A percentile compares a stretch with the other conserved stretches of the same genome.
Conservation (phyloP, 192 early-diverging fungal genomes). For the Dispira simplex region DNA sequence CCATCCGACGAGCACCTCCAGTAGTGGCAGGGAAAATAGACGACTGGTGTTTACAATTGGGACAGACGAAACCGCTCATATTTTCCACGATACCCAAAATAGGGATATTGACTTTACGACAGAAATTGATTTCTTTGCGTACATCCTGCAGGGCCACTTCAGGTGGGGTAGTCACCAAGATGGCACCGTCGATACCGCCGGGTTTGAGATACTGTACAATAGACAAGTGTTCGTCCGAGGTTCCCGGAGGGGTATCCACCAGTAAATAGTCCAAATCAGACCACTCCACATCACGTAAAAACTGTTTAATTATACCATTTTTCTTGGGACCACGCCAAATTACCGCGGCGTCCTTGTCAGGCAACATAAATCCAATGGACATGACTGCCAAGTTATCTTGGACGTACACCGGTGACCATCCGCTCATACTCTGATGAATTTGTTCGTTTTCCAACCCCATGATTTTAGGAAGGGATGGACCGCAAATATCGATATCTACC, state of each 20-base stretch:
- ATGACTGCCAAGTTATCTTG: constrained; percentile 71
- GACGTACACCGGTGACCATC: constrained; percentile 70
- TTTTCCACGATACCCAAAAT: constrained; percentile 94
- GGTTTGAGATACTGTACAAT: constrained; percentile 63
- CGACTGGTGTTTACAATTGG: constrained; percentile 62
- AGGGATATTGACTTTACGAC: constrained; percentile 68
- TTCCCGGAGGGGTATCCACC: constrained; percentile 94
- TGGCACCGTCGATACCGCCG: constrained; percentile 68
- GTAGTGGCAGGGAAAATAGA: constrained; percentile 62
- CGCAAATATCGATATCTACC: constrained; percentile 93
- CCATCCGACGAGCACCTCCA: constrained; percentile 52
- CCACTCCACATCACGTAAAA: constrained; percentile 93
- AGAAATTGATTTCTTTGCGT: constrained; percentile 92
- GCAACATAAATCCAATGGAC: constrained; percentile 89
- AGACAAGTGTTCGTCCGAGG: constrained; percentile 92
- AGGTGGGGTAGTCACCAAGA: constrained; percentile 92
- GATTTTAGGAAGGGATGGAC: constrained; percentile 86
- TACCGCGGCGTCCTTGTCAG: constrained; percentile 74
- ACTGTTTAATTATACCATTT: constrained; percentile 87
- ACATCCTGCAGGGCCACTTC: constrained; percentile 81
- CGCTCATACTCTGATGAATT: constrained; percentile 65
- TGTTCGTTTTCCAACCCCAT: constrained; percentile 73
- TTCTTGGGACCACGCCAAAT: constrained; percentile 96
- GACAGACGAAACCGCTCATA: constrained; percentile 96
- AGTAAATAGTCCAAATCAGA: constrained; percentile 77